Evolutionary conservation across 78 protist genomes (phyloP).

Genomic region (Polysphondylium violaceum): DNA sequence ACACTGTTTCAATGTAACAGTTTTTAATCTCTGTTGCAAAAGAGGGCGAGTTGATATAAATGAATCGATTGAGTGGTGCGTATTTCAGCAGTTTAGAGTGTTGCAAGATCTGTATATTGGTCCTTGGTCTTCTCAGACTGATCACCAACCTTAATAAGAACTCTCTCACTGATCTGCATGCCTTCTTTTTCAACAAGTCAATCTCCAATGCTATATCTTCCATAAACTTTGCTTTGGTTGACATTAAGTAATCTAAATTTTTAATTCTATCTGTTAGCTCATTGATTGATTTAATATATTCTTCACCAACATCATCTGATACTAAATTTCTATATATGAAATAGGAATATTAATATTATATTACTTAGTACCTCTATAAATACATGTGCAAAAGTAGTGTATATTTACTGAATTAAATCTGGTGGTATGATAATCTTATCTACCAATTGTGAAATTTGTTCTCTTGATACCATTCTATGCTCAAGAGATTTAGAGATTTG

Average conservation of each 20-base stretch:
- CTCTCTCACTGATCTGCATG: slow-evolving; percentile 55
- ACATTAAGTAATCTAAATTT: slow-evolving; percentile 46
- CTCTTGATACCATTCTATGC: slow-evolving; percentile 29
- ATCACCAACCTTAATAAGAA: slow-evolving; percentile 45
- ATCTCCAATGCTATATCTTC: slow-evolving; percentile 67
- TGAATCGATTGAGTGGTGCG: slow-evolving; percentile 41
- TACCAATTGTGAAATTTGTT: slow-evolving; percentile 29
- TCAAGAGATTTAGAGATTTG: slow-evolving; percentile 31
- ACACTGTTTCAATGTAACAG: slow-evolving; percentile 47
- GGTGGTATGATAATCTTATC: slow-evolving; percentile 59
- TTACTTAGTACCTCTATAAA: neutral
- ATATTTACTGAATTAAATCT: slow-evolving; percentile 20
- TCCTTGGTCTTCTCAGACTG: slow-evolving; percentile 64
- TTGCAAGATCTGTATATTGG: slow-evolving; percentile 57
- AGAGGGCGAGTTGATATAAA: slow-evolving; percentile 45
- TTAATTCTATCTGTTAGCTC: slow-evolving; percentile 14
- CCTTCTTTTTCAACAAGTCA: slow-evolving; percentile 70
- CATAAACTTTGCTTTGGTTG: slow-evolving; percentile 48
- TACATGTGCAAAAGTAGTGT: neutral
- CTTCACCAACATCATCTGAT: slow-evolving; percentile 62
- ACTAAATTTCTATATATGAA: neutral
- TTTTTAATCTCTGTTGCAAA: slow-evolving; percentile 53
- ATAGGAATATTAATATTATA: neutral
- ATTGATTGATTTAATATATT: slow-evolving; percentile 39
- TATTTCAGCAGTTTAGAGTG: slow-evolving; percentile 62